phyloP scores from a whole-genome alignment of 169 alveolate genomes.

The Eimeria maxima region DNA sequence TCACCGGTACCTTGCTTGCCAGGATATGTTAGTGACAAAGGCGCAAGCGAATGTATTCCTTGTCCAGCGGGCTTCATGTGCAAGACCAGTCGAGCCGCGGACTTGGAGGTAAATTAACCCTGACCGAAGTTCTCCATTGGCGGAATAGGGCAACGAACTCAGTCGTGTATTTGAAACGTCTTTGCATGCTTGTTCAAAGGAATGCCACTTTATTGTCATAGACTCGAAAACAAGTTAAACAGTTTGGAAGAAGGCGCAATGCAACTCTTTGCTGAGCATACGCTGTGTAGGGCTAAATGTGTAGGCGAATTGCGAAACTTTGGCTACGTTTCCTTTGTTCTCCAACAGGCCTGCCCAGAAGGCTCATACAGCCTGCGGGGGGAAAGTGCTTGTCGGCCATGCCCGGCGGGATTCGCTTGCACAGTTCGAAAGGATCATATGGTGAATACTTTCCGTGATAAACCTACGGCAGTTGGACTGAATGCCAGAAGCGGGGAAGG shows the following conservation, averaged over 20 bases:
- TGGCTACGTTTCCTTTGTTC: not conserved
- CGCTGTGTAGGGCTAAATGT: not conserved
- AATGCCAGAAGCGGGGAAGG: not conserved
- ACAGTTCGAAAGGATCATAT: not conserved
- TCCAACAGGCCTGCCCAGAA: constrained; percentile 62
- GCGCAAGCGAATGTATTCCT: constrained; percentile 53
- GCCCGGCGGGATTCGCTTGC: constrained; percentile 76
- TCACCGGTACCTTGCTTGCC: constrained; percentile 69
- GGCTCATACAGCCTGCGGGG: constrained; percentile 66
- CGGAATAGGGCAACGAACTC: not conserved
- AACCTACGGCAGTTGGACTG: constrained; percentile 3
- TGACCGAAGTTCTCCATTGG: not conserved
- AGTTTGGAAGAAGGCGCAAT: not conserved
- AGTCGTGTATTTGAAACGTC: not conserved
- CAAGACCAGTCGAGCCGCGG: constrained; percentile 46
- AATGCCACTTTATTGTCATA: not conserved
- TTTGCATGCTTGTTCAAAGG: not conserved
- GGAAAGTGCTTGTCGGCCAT: constrained; percentile 50
- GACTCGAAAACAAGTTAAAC: not conserved
- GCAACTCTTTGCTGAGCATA: not conserved
- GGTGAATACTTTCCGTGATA: not conserved
- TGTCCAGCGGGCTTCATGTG: constrained; percentile 39
- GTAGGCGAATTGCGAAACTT: not conserved
- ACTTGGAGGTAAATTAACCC: constrained; percentile 45
- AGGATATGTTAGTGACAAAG: constrained; percentile 53